Conservation (phyloP, 73 alveolate genomes). For the Paramecium octaurelia region DNA sequence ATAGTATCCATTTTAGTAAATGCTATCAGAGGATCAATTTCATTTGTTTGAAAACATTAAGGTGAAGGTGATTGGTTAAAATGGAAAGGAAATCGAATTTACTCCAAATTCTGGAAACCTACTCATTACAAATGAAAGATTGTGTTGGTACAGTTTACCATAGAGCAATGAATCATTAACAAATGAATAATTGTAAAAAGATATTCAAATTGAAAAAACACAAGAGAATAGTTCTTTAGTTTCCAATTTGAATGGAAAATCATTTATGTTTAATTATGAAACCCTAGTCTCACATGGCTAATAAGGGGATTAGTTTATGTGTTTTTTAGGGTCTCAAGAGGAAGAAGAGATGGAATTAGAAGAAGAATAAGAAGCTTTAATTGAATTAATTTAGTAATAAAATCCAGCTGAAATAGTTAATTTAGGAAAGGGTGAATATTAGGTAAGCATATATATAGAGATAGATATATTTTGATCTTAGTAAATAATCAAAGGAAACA, state of each 20-base stretch:
- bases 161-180: neutral
- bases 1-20: neutral
- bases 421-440: conserved; percentile 27
- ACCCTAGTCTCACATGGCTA: conserved; percentile 27
- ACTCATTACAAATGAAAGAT: neutral
- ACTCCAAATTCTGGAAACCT: neutral
- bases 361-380: neutral
- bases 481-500: neutral
- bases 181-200: neutral
- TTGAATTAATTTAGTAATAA: neutral
- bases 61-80: neutral
- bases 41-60: neutral
- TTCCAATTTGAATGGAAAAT: neutral
- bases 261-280: conserved; percentile 31
- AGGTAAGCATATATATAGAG: neutral
- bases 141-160: neutral
- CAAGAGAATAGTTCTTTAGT: neutral
- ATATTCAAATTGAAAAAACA: neutral
- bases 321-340: conserved; percentile 34
- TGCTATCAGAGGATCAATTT: neutral
- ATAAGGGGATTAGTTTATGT: neutral
- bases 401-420: neutral
- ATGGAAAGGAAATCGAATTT: neutral
- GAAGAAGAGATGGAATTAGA: conserved; percentile 45
- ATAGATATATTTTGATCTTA: conserved; percentile 8